phyloP scores from a whole-genome alignment of 2,329 filamentous ascomycete genomes.

The Fonsecaea monophora region DNA sequence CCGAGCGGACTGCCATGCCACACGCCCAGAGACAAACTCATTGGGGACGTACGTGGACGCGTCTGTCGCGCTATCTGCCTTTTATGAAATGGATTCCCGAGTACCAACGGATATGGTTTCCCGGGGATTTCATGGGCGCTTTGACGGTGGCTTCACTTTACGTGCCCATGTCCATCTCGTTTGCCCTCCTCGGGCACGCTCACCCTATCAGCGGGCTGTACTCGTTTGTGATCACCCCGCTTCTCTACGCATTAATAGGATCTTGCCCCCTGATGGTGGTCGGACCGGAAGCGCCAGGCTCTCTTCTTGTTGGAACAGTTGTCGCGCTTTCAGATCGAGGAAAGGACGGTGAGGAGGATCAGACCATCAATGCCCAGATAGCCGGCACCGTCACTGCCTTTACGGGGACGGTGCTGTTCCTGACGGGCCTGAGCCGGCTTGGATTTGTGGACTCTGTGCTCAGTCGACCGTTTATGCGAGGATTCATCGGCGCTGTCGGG shows the following conservation, averaged over 20 bases:
- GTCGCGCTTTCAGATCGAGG: not conserved
- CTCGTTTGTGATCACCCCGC: slow-evolving; percentile 17
- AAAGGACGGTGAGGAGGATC: not conserved
- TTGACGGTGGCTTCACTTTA: slow-evolving; percentile 14
- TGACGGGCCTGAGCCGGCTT: slow-evolving; percentile 13
- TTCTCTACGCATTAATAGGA: slow-evolving; percentile 18
- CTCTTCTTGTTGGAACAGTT: slow-evolving; percentile 17
- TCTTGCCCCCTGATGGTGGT: slow-evolving; percentile 20
- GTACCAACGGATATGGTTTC: slow-evolving; percentile 12
- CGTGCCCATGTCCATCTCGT: slow-evolving; percentile 17
- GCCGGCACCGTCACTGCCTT: slow-evolving; percentile 17
- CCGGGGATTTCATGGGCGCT: slow-evolving; percentile 14
- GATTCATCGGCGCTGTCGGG: slow-evolving; percentile 16
- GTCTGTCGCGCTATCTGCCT: slow-evolving; percentile 10
- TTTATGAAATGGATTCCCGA: slow-evolving; percentile 12
- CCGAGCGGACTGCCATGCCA: not conserved
- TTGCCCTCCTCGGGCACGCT: slow-evolving; percentile 17
- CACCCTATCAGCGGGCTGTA: slow-evolving; percentile 19
- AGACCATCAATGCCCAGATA: slow-evolving; percentile 12
- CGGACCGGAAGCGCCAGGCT: slow-evolving; percentile 20
- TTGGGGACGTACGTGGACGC: not conserved
- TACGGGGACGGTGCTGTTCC: slow-evolving; percentile 8
- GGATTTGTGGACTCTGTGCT: slow-evolving; percentile 19
- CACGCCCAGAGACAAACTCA: not conserved
- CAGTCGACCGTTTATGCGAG: slow-evolving; percentile 21